Conservation (phyloP, 2,329 filamentous ascomycete genomes). For the Diplodia scrobiculata region DNA sequence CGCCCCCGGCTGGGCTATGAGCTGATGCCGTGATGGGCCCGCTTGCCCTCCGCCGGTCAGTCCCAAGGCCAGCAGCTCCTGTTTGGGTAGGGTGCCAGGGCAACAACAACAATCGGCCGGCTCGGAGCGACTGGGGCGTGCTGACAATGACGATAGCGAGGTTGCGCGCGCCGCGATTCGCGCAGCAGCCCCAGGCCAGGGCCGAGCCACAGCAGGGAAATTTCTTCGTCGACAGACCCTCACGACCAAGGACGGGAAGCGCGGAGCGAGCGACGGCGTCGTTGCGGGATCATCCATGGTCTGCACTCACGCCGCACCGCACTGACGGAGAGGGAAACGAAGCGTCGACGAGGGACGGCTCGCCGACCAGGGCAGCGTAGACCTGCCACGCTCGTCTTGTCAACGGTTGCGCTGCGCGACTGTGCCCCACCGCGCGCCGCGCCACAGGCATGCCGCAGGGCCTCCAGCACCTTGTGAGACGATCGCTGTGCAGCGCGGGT, state of each 20-base stretch:
- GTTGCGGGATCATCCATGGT: conserved; percentile 23
- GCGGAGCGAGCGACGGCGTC: conserved; percentile 15
- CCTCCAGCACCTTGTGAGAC: neutral
- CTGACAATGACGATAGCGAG: conserved; percentile 14
- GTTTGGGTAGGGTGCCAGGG: neutral
- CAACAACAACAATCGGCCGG: neutral
- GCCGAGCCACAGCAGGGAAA: conserved; percentile 13
- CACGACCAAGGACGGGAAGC: conserved; percentile 14
- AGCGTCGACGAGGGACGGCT: conserved; percentile 23
- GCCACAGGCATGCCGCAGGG: neutral
- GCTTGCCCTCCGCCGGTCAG: neutral
- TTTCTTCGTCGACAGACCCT: conserved; percentile 3
- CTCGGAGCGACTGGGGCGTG: conserved; percentile 12
- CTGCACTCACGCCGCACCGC: conserved; percentile 15
- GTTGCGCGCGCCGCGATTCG: conserved; percentile 8
- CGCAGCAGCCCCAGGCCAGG: neutral
- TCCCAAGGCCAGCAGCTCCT: neutral
- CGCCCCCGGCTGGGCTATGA: neutral
- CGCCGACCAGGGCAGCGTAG: conserved; percentile 18
- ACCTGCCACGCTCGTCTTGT: neutral
- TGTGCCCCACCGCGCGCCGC: conserved; percentile 6
- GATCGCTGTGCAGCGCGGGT: neutral
- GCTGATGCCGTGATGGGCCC: neutral
- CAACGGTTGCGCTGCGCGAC: conserved; percentile 3
- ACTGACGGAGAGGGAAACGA: conserved; percentile 13